A percentile compares a stretch with the other conserved stretches of the same genome.
Conservation (phyloP, 2,329 filamentous ascomycete species). For the Cladosporium sp. region DNA sequence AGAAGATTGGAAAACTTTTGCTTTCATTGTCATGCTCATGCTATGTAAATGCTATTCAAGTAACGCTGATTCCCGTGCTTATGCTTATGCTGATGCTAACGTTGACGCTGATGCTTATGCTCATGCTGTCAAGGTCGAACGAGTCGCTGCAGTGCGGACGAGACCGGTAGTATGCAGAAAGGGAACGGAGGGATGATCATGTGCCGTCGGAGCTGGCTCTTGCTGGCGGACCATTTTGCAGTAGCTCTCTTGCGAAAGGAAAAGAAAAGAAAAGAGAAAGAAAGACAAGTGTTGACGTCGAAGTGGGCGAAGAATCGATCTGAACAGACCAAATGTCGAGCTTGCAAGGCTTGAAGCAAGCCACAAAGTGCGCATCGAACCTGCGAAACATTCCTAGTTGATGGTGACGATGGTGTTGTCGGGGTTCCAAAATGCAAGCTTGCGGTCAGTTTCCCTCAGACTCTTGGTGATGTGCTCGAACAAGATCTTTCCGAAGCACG, state of each 20-base stretch:
- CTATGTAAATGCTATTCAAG: not conserved
- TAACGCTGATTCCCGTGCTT: not conserved
- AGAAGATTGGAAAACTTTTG: not conserved
- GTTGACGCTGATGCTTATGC: not conserved
- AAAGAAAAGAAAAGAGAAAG: not conserved
- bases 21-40: not conserved
- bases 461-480: constrained; percentile 23
- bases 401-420: not conserved
- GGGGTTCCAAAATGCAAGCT: constrained; percentile 16
- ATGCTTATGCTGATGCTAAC: not conserved
- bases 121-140: not conserved
- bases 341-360: too few relatives aligned
- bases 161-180: not conserved
- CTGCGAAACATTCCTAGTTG: too few relatives aligned
- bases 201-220: not conserved
- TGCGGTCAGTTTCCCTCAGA: constrained; percentile 23
- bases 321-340: too few relatives aligned
- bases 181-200: not conserved
- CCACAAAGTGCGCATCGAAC: too few relatives aligned
- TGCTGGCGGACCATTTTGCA: not conserved
- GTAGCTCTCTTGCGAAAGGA: not conserved
- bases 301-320: too few relatives aligned
- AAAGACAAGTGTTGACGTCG: not conserved
- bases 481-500: constrained; percentile 23
- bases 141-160: not conserved